Base-by-base conservation (phyloP, 129 eudicot genomes). In the Heracleum sosnowskyi region DNA sequence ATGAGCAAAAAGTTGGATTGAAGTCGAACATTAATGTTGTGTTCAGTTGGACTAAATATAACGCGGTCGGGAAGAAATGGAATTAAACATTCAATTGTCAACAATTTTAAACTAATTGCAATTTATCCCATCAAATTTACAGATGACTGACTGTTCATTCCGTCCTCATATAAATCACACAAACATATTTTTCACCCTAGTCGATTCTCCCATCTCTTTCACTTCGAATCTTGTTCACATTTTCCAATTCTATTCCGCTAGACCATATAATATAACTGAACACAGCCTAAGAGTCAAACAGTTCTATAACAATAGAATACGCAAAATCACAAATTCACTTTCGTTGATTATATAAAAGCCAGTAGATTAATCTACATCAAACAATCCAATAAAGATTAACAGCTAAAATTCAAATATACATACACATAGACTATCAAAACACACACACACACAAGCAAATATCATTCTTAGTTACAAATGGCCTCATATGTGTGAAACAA, bases 221-320 rank as follows among this genome's bases (percentile, higher is more conserved):
- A 49, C 57, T 18, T 18, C 22, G 0, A 49, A 49, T 49, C 8
- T 51, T 51, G 84, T 29, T 69, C 85, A 22, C 81, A 81, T 69
- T 0, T 16, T 47, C 4, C 17, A 22, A 47, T 47, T 16, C 55
- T 47, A 16, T 0, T 47, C 20, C 0, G 2, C 55, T 16, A 47
- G 20, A 2, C 20, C 22, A 47, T 47, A 2, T 2, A 47, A 47
- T n/a, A n/a, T n/a, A n/a, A n/a, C n/a, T n/a, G 24, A 49, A 17
- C 24, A 49, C 60, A 20, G 1, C 26, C 60, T 20, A 4, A 49
- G 24, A 18, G 17, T 22, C n/a, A 20, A 20, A 51, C 1, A 51
- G 3, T 51, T 51, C 62, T 51, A 51, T 4, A 46, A 46, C 18
- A 46, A 46, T 3, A 13, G 53, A 46, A 18, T 51, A 4, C n/a